phyloP scores from a whole-genome alignment of 495 filamentous ascomycete genomes.

The Beverwykella pulmonaria region DNA sequence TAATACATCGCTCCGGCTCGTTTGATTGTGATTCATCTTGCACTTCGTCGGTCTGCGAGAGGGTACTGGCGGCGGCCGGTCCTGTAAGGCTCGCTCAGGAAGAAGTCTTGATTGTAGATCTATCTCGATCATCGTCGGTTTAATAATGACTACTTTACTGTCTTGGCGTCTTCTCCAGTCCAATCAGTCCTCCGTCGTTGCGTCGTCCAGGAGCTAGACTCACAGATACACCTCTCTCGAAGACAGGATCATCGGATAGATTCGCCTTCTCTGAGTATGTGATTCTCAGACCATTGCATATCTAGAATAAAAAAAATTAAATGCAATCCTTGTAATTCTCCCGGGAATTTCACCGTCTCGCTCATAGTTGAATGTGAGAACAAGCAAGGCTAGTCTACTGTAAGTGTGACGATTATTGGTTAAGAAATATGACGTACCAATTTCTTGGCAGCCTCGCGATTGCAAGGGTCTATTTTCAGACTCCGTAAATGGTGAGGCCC shows the following conservation, averaged over 20 bases:
- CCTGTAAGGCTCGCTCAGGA: background rate
- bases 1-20: background rate
- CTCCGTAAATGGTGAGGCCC: background rate
- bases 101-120: conserved; percentile 3
- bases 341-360: background rate
- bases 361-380: conserved; percentile 5
- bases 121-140: background rate
- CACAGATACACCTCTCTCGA: background rate
- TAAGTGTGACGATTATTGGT: conserved; percentile 4
- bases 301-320: conserved; percentile 7
- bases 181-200: conserved; percentile 7
- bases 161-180: conserved; percentile 4
- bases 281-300: conserved; percentile 3
- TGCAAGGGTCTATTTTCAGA: background rate
- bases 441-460: background rate
- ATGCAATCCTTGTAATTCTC: conserved; percentile 6
- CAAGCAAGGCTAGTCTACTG: conserved; percentile 1
- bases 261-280: conserved; percentile 5
- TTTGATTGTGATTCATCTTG: background rate
- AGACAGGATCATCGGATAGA: conserved; percentile 3
- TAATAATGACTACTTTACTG: background rate
- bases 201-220: conserved; percentile 5
- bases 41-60: conserved; percentile 1
- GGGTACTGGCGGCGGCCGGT: conserved; percentile 1
- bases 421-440: conserved; percentile 1